phyloP scores from a whole-genome alignment of 2,329 filamentous ascomycete species.

The Diaporthe eres region DNA sequence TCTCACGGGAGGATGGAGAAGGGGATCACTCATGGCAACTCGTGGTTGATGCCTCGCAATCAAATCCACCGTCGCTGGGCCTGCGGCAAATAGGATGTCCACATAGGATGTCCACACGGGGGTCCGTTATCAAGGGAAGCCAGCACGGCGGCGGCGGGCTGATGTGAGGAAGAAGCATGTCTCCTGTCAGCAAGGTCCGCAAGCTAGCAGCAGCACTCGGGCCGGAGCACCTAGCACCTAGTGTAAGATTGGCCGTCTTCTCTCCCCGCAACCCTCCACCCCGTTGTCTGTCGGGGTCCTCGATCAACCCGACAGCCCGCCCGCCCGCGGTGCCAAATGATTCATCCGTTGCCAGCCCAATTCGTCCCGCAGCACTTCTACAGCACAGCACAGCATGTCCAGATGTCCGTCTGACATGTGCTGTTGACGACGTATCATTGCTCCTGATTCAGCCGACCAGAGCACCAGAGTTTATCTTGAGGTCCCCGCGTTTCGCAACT shows the following conservation, averaged over 20 bases:
- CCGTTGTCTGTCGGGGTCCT: slow-evolving; percentile 41
- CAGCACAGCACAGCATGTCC: not conserved
- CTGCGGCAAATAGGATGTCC: not conserved
- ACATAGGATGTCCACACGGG: not conserved
- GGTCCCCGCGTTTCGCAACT: slow-evolving; percentile 14
- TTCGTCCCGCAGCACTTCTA: not conserved
- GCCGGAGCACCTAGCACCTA: not conserved
- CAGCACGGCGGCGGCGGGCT: not conserved
- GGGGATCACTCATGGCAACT: not conserved
- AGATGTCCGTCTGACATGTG: slow-evolving; percentile 19
- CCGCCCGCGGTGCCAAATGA: not conserved
- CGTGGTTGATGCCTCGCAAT: not conserved
- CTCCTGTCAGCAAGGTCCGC: slow-evolving; percentile 18
- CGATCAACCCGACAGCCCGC: slow-evolving; percentile 40
- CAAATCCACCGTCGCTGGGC: not conserved
- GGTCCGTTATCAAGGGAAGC: not conserved
- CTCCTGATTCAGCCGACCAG: slow-evolving; percentile 10
- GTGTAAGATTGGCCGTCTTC: slow-evolving; percentile 9
- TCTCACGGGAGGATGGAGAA: not conserved
- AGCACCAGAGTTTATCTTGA: slow-evolving; percentile 5
- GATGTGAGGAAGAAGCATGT: not conserved
- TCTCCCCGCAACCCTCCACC: not conserved
- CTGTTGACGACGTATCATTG: not conserved
- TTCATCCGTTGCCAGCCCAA: not conserved
- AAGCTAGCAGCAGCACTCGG: slow-evolving; percentile 21